Evolutionary conservation across 192 early-diverging fungal species (phyloP).

Genomic region (Coemansia sp.): DNA sequence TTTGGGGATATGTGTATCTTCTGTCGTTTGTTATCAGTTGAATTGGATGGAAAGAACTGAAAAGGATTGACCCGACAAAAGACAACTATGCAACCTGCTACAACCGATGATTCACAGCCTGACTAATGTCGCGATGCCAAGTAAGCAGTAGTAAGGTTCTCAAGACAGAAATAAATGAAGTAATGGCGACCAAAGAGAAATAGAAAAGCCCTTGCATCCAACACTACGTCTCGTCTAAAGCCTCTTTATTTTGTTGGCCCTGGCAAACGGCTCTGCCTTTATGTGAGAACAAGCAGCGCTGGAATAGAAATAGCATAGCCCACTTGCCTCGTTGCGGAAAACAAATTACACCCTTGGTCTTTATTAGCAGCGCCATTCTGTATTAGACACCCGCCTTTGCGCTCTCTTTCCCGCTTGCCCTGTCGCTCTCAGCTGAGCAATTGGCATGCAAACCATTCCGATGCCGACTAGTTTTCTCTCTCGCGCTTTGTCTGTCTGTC

Average conservation of each 20-base stretch:
- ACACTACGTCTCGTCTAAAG: neutral
- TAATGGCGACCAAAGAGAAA: neutral
- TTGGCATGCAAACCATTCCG: neutral
- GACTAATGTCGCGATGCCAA: neutral
- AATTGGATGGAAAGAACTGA: neutral
- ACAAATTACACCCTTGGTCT: too few species aligned
- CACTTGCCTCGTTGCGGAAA: too few species aligned
- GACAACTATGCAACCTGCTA: neutral
- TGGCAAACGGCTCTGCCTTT: neutral
- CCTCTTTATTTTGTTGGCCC: neutral
- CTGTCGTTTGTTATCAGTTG: neutral
- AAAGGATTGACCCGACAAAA: neutral
- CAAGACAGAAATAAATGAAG: neutral
- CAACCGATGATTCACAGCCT: neutral
- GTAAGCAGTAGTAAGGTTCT: neutral
- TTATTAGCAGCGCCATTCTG: too few species aligned
- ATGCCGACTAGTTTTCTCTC: neutral
- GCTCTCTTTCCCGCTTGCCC: neutral
- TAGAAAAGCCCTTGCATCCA: neutral
- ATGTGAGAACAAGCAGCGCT: neutral
- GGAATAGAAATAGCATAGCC: too few species aligned
- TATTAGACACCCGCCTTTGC: too few species aligned
- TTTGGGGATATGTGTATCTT: neutral
- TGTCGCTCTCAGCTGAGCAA: neutral
- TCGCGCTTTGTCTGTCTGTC: neutral